A percentile compares a stretch with the other conserved stretches of the same genome.
Conservation (phyloP, 2,329 filamentous ascomycete species). For the Metarhizium anisopliae region DNA sequence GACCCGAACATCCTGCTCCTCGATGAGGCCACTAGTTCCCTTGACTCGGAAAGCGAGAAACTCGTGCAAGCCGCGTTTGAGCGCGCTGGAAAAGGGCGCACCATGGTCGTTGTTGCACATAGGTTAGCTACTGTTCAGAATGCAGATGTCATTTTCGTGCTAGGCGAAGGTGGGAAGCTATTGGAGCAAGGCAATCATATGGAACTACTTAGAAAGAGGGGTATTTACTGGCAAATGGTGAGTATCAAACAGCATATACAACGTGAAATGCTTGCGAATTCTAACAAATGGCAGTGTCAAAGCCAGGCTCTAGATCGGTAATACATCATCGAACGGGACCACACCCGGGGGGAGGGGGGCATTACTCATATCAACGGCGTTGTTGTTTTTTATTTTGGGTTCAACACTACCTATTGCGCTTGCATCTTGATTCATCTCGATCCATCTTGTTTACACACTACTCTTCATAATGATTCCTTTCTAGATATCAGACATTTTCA, state of each 20-base stretch:
- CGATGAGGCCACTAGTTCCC: conserved; percentile 63
- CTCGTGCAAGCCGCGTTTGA: conserved; percentile 62
- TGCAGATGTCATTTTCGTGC: conserved; percentile 71
- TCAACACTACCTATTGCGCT: too few species aligned
- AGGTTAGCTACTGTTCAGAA: conserved; percentile 69
- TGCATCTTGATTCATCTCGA: too few species aligned
- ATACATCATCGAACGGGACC: too few species aligned
- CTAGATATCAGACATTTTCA: background rate
- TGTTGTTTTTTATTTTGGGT: too few species aligned
- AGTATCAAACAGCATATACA: conserved; percentile 14
- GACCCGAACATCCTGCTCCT: conserved; percentile 58
- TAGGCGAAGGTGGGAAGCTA: conserved; percentile 53
- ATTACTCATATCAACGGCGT: too few species aligned
- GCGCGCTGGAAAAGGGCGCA: conserved; percentile 46
- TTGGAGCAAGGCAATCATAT: conserved; percentile 44
- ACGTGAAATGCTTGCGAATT: background rate
- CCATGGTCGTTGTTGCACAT: conserved; percentile 71
- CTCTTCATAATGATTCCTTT: too few species aligned
- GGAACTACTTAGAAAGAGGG: conserved; percentile 41
- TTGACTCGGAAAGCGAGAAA: conserved; percentile 55
- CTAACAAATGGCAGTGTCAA: conserved; percentile 35
- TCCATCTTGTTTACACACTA: too few species aligned
- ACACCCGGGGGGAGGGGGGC: too few species aligned
- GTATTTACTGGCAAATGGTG: conserved; percentile 51
- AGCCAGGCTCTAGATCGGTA: conserved; percentile 48